These are phyloP conservation scores for Neurospora intermedia DNA, from an alignment of 495 filamentous ascomycete genomes.

Conservation along the genomic window DNA sequence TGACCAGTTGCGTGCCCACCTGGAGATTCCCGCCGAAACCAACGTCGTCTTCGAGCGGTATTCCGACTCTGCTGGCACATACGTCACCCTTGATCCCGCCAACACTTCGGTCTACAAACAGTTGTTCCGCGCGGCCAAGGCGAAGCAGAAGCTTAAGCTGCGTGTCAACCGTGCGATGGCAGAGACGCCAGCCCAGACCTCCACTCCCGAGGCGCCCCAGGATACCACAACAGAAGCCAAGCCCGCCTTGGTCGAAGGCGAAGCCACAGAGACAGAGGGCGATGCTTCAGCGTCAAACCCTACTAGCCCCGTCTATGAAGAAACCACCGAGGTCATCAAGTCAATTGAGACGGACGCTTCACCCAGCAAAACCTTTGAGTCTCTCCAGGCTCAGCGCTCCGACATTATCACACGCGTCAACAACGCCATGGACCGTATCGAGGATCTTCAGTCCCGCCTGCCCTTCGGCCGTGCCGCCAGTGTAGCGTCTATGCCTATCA, in stretches of 20 bases:
- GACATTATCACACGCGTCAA: not conserved
- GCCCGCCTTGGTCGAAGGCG: conserved; percentile 17
- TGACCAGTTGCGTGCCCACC: conserved; percentile 59
- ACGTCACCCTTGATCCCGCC: conserved; percentile 63
- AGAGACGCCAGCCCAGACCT: not conserved
- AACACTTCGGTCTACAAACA: conserved; percentile 89
- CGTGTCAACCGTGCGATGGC: conserved; percentile 42
- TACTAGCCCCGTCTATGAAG: not conserved
- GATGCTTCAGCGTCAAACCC: conserved; percentile 3
- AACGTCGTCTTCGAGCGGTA: conserved; percentile 81
- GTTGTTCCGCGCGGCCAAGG: conserved; percentile 91
- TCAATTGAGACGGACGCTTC: conserved; percentile 1
- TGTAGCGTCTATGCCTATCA: not conserved
- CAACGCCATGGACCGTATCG: not conserved
- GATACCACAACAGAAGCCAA: conserved; percentile 10
- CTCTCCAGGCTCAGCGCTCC: not conserved
- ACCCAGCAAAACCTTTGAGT: not conserved
- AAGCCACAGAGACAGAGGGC: conserved; percentile 1
- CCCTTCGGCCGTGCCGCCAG: not conserved
- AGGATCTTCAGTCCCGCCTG: not conserved
- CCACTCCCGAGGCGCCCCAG: not conserved
- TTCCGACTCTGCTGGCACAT: conserved; percentile 82
- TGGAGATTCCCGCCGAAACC: conserved; percentile 57
- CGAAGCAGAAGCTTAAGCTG: conserved; percentile 93
- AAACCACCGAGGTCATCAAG: conserved; percentile 2